Percentiles rank a stretch among this genome's conserved stretches.
Conservation (phyloP, 1,284 basidiomycete genomes). For the Butyriboletus appendiculatus region DNA sequence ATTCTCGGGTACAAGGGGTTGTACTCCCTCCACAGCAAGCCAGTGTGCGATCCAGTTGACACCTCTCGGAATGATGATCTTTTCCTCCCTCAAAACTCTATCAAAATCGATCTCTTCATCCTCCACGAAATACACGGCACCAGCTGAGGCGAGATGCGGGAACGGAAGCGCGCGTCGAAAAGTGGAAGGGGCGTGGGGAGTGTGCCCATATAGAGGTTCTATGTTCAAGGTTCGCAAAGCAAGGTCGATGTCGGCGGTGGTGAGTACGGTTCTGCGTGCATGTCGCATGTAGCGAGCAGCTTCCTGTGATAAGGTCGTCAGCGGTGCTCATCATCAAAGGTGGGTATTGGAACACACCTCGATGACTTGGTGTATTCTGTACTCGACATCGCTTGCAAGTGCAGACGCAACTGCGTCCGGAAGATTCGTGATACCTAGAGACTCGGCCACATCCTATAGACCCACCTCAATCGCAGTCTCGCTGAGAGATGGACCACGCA, state of each 20-base stretch:
- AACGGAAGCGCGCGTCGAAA: constrained; percentile 77
- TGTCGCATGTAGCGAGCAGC: constrained; percentile 97
- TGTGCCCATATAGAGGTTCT: constrained; percentile 86
- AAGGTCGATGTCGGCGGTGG: constrained; percentile 90
- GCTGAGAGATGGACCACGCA: constrained; percentile 29
- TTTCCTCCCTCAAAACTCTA: constrained; percentile 81
- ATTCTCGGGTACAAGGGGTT: constrained; percentile 96
- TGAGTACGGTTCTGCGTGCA: constrained; percentile 83
- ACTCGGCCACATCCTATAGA: constrained; percentile 88
- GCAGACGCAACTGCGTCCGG: constrained; percentile 82
- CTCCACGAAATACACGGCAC: constrained; percentile 88
- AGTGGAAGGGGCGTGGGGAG: constrained; percentile 64
- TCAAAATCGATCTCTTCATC: constrained; percentile 99
- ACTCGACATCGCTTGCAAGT: constrained; percentile 96
- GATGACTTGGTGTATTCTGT: constrained; percentile 91
- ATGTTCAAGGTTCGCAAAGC: constrained; percentile 94
- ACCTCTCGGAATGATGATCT: constrained; percentile 75
- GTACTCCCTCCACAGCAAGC: constrained; percentile 97
- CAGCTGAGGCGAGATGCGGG: constrained; percentile 55
- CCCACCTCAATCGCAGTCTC: constrained; percentile 20
- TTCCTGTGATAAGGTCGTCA: constrained; percentile 55
- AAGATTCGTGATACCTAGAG: constrained; percentile 78
- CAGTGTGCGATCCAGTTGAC: constrained; percentile 91
- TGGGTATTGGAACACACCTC: constrained; percentile 54
- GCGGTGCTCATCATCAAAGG: neutral